Conservation (phyloP, 1,284 basidiomycete species). For the Leccinum variabile region DNA sequence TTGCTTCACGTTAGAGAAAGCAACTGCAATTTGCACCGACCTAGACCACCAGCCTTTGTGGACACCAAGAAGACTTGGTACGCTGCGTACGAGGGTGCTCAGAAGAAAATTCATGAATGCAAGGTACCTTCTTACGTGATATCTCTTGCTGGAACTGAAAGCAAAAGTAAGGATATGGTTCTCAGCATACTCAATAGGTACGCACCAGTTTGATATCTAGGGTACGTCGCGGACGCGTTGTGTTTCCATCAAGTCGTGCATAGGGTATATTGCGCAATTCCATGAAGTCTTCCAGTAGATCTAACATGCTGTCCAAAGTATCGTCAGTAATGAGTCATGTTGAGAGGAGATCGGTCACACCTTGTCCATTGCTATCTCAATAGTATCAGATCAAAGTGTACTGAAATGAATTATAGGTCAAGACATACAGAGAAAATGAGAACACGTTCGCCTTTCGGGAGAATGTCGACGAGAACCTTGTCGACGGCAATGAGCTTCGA, state of each 20-base stretch:
- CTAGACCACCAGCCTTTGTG: constrained; percentile 85
- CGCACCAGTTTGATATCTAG: constrained; percentile 57
- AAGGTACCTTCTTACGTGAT: constrained; percentile 41
- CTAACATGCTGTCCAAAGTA: constrained; percentile 65
- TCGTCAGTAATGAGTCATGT: background rate
- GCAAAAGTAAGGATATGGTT: constrained; percentile 6
- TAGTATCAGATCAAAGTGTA: constrained; percentile 5
- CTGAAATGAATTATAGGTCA: background rate
- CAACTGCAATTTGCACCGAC: constrained; percentile 37
- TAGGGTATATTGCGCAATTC: constrained; percentile 68
- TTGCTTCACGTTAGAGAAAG: background rate
- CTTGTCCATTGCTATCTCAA: constrained; percentile 52
- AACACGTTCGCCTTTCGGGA: constrained; percentile 79
- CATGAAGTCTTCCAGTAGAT: constrained; percentile 85
- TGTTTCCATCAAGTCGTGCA: constrained; percentile 75
- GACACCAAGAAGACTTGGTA: constrained; percentile 83
- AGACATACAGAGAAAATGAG: constrained; percentile 78
- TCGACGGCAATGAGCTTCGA: constrained; percentile 80
- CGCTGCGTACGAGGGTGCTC: constrained; percentile 47
- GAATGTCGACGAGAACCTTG: constrained; percentile 71
- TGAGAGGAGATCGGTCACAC: constrained; percentile 29
- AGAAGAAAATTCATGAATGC: constrained; percentile 27
- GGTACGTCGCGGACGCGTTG: constrained; percentile 50
- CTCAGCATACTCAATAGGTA: background rate
- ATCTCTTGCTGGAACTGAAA: constrained; percentile 57